Evolutionary conservation across 768 basidiomycete species (phyloP).

Genomic region (Leucosporidium scottii): DNA sequence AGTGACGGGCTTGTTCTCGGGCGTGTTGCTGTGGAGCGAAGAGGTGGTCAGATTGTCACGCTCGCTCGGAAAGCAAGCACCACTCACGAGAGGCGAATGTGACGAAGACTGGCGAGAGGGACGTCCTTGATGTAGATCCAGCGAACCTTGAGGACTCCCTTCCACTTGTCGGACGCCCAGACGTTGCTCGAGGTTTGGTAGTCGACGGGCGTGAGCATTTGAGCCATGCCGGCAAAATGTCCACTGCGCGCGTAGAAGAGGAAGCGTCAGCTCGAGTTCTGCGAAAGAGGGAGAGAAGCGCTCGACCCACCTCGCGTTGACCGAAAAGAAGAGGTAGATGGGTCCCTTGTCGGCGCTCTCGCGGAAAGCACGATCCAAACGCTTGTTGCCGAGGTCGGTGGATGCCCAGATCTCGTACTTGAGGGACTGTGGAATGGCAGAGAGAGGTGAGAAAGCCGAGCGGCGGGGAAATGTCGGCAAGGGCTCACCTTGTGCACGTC

Average conservation of each 20-base stretch:
- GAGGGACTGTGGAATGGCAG: constrained; percentile 2
- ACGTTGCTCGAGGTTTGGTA: constrained; percentile 91
- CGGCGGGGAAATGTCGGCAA: constrained; percentile 49
- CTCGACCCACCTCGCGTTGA: constrained; percentile 66
- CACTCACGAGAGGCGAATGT: constrained; percentile 75
- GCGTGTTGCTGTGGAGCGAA: constrained; percentile 66
- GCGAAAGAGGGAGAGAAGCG: neutral
- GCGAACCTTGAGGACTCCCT: constrained; percentile 94
- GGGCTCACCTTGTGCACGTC: constrained; percentile 76
- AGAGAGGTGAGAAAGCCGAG: neutral
- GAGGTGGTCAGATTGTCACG: constrained; percentile 22
- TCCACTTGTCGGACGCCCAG: constrained; percentile 99
- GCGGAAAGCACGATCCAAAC: constrained; percentile 94
- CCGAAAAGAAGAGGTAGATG: constrained; percentile 96
- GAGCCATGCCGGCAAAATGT: constrained; percentile 97
- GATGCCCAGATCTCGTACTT: constrained; percentile 38
- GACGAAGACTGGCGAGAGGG: constrained; percentile 59
- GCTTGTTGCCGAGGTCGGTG: constrained; percentile 71
- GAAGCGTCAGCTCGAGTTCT: neutral
- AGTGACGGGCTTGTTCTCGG: constrained; percentile 96
- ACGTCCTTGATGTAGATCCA: constrained; percentile 97
- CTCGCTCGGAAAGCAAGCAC: neutral
- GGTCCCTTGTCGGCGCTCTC: constrained; percentile 86
- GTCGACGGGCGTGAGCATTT: constrained; percentile 94
- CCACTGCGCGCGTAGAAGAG: constrained; percentile 51